phyloP scores from a whole-genome alignment of 2,329 filamentous ascomycete genomes.

The Colletotrichum sp. region DNA sequence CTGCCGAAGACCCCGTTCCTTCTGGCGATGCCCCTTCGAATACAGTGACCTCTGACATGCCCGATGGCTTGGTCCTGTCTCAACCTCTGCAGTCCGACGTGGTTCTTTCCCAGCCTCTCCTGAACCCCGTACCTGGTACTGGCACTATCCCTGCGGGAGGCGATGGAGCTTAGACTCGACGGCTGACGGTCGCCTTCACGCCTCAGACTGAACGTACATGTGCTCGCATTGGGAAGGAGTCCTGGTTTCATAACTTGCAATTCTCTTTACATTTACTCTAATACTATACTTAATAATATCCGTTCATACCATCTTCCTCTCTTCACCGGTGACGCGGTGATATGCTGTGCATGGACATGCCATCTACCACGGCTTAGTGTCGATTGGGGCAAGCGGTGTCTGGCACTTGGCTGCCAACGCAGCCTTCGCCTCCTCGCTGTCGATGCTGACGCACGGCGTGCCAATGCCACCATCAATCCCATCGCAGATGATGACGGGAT shows the following conservation, averaged over 20 bases:
- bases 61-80: neutral
- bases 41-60: neutral
- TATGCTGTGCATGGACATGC: too few species aligned
- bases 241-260: neutral
- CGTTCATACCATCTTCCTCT: neutral
- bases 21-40: neutral
- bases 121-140: neutral
- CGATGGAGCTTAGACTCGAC: neutral
- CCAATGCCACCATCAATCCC: constrained; percentile 43
- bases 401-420: constrained; percentile 13
- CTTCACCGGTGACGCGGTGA: neutral
- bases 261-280: neutral
- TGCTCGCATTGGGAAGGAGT: neutral
- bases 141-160: neutral
- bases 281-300: neutral
- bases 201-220: neutral
- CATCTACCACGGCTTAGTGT: neutral
- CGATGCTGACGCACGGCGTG: constrained; percentile 32
- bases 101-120: neutral
- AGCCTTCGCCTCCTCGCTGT: constrained; percentile 6
- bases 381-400: constrained; percentile 4
- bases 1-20: neutral
- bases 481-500: constrained; percentile 55
- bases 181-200: neutral
- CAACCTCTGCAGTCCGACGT: neutral